Percentiles rank a stretch among this genome's conserved stretches.
Evolutionary conservation across 345 rosid species (phyloP).

Genomic region (Salix udensis): DNA sequence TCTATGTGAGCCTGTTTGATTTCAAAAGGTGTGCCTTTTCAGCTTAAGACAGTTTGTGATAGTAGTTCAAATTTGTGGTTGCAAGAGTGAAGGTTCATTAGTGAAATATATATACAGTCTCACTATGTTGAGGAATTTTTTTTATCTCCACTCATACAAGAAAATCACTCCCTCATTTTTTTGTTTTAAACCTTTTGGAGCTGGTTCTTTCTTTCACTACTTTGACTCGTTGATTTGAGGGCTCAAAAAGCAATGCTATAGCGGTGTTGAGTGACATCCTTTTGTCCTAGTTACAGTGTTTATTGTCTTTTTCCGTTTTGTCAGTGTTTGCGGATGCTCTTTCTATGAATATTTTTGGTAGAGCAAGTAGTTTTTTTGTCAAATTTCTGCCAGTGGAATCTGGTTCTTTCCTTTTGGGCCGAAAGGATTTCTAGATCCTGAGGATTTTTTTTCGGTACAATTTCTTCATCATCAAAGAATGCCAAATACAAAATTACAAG

Average conservation of each 20-base stretch:
- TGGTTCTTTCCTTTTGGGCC: conserved; percentile 19
- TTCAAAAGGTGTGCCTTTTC: not conserved
- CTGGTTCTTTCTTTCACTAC: conserved; percentile 32
- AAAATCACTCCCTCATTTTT: not conserved
- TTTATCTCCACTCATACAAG: conserved; percentile 18
- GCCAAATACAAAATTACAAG: not conserved
- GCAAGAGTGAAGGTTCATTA: conserved; percentile 4
- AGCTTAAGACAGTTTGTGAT: not conserved
- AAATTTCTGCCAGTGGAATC: conserved; percentile 16
- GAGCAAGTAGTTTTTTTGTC: not conserved
- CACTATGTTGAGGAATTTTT: conserved; percentile 16
- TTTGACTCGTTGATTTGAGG: conserved; percentile 40
- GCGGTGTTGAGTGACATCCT: conserved; percentile 9
- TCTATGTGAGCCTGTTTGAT: conserved; percentile 6
- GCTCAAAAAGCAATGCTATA: conserved; percentile 21
- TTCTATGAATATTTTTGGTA: not conserved
- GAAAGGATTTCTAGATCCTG: conserved; percentile 30
- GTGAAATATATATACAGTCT: conserved; percentile 23
- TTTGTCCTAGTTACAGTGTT: conserved; percentile 9
- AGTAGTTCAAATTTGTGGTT: conserved; percentile 10
- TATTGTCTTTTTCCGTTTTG: conserved; percentile 10
- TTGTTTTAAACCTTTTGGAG: conserved; percentile 3
- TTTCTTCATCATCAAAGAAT: conserved; percentile 16
- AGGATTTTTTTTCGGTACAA: conserved; percentile 5
- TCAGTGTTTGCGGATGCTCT: conserved; percentile 14